Percentiles rank a stretch among this genome's conserved stretches.
These are phyloP conservation scores for Malassezia cuniculi DNA, from an alignment of 1,284 basidiomycete genomes.

Conservation along the genomic window DNA sequence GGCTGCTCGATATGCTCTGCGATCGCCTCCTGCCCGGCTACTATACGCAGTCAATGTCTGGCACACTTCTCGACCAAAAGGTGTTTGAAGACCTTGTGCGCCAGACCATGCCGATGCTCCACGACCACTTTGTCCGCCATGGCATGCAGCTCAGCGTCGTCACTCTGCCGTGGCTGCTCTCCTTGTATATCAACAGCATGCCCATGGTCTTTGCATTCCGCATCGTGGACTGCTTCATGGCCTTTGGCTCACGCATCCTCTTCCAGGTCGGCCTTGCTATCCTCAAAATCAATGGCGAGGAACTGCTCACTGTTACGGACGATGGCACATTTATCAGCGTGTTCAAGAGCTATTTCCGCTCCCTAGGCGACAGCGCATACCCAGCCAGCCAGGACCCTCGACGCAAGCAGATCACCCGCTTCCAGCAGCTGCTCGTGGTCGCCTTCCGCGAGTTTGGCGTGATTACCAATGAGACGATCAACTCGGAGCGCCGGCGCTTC, in stretches of 20 bases:
- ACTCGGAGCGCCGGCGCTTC: conserved; percentile 70
- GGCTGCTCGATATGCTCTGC: conserved; percentile 88
- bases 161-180: conserved; percentile 91
- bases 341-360: conserved; percentile 66
- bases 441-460: conserved; percentile 71
- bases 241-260: conserved; percentile 94
- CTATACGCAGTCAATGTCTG: conserved; percentile 98
- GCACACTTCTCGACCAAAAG: conserved; percentile 88
- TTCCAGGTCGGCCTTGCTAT: conserved; percentile 93
- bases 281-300: conserved; percentile 93
- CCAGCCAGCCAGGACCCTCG: conserved; percentile 77
- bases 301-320: conserved; percentile 84
- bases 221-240: conserved; percentile 97
- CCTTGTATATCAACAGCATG: conserved; percentile 89
- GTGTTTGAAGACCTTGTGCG: conserved; percentile 96
- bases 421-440: conserved; percentile 68
- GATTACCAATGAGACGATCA: conserved; percentile 90
- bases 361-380: conserved; percentile 86
- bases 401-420: conserved; percentile 84
- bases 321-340: conserved; percentile 81
- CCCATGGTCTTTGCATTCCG: conserved; percentile 97
- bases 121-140: conserved; percentile 78
- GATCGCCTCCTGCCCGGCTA: conserved; percentile 90
- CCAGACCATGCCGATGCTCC: conserved; percentile 60
- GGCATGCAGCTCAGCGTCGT: conserved; percentile 96